phyloP scores from a whole-genome alignment of 371 early-diverging fungal genomes.

The Fennellomyces sp. region DNA sequence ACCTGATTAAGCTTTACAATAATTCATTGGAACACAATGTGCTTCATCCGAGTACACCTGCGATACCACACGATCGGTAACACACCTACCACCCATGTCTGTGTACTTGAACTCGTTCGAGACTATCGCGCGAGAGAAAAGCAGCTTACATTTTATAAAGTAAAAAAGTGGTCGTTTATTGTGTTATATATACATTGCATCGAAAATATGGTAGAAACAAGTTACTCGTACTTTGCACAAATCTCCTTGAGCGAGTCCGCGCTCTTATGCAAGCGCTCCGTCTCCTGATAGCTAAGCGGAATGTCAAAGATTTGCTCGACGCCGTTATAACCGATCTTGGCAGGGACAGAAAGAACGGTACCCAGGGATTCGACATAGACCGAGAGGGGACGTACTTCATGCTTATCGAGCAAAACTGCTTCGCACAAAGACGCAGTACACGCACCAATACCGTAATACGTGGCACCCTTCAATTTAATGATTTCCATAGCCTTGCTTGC shows the following conservation, averaged over 20 bases:
- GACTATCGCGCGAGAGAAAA: slow-evolving; percentile 26
- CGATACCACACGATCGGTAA: slow-evolving; percentile 54
- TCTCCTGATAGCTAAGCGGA: slow-evolving; percentile 61
- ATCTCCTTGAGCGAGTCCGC: slow-evolving; percentile 17
- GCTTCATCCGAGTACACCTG: slow-evolving; percentile 70
- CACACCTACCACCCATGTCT: slow-evolving; percentile 42
- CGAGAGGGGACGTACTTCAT: slow-evolving; percentile 66
- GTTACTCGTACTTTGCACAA: not conserved
- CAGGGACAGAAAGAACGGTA: slow-evolving; percentile 73
- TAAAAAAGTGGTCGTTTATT: too few species aligned
- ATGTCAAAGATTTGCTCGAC: slow-evolving; percentile 68
- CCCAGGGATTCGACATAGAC: slow-evolving; percentile 63
- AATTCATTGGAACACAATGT: slow-evolving; percentile 67
- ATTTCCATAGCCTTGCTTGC: slow-evolving; percentile 82
- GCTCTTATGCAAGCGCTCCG: slow-evolving; percentile 44
- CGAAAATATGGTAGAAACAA: too few species aligned
- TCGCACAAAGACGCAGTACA: slow-evolving; percentile 74
- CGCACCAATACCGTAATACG: slow-evolving; percentile 87
- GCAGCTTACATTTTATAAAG: too few species aligned
- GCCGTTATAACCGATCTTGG: slow-evolving; percentile 71
- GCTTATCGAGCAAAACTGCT: slow-evolving; percentile 66
- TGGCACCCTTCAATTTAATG: slow-evolving; percentile 85
- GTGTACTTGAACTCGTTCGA: slow-evolving; percentile 57
- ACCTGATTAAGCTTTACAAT: slow-evolving; percentile 61
- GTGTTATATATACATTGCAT: too few species aligned